These are phyloP conservation scores for Spathaspora passalidarum DNA, from an alignment of 805 yeast species.

Conservation along the genomic window DNA sequence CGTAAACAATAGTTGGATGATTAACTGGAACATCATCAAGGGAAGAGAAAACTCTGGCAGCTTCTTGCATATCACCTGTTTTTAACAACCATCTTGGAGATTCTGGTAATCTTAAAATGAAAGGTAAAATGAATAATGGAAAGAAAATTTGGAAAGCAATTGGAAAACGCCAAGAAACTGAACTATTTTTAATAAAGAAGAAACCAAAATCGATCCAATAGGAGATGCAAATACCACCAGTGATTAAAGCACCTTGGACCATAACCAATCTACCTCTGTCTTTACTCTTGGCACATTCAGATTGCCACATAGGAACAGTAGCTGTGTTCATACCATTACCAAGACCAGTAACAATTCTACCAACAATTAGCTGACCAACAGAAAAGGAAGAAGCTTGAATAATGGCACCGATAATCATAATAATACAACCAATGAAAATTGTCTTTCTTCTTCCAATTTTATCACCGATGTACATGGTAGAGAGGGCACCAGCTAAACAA, in stretches of 20 bases:
- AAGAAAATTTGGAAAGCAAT: conserved; percentile 62
- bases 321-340: conserved; percentile 44
- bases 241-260: conserved; percentile 52
- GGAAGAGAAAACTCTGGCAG: conserved; percentile 33
- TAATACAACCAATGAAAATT: conserved; percentile 33
- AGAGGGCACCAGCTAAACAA: conserved; percentile 44
- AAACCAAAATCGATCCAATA: conserved; percentile 64
- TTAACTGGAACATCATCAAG: conserved; percentile 36
- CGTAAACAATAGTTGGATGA: conserved; percentile 41
- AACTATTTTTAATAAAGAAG: conserved; percentile 50
- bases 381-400: conserved; percentile 42
- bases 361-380: conserved; percentile 68
- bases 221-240: conserved; percentile 69
- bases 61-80: conserved; percentile 35
- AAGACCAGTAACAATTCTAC: conserved; percentile 47
- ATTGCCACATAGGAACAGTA: conserved; percentile 46
- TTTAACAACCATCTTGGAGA: conserved; percentile 72
- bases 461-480: conserved; percentile 40
- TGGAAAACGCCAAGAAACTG: conserved; percentile 46
- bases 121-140: conserved; percentile 41
- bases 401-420: conserved; percentile 40
- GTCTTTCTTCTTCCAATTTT: conserved; percentile 41
- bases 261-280: conserved; percentile 39
- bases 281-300: conserved; percentile 43
- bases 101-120: conserved; percentile 53